Evolutionary conservation across 1,284 basidiomycete species (phyloP).

Genomic region (Rhodotorula sp.): DNA sequence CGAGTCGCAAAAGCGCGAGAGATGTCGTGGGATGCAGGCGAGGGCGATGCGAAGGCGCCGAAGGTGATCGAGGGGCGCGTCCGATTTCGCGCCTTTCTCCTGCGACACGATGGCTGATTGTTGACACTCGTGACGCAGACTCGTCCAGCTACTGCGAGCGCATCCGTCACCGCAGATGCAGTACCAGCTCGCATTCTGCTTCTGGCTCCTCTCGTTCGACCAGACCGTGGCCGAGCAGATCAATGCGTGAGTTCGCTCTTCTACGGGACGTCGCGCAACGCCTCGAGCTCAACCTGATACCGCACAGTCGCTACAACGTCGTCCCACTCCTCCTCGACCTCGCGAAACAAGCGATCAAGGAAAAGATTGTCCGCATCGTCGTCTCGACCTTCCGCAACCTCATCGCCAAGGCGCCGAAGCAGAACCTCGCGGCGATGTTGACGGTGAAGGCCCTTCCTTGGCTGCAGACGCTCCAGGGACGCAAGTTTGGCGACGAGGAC

Average conservation of each 20-base stretch:
- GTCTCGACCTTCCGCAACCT: slow-evolving; percentile 92
- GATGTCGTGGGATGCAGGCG: slow-evolving; percentile 51
- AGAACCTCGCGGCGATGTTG: slow-evolving; percentile 88
- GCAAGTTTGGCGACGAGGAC: slow-evolving; percentile 92
- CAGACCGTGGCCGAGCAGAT: slow-evolving; percentile 76
- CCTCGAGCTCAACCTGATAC: background rate
- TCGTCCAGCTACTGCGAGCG: slow-evolving; percentile 28
- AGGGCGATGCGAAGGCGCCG: slow-evolving; percentile 24
- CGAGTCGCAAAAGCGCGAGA: slow-evolving; percentile 72
- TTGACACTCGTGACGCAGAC: slow-evolving; percentile 7
- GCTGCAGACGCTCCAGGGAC: slow-evolving; percentile 62
- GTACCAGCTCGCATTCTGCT: slow-evolving; percentile 86
- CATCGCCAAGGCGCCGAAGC: slow-evolving; percentile 71
- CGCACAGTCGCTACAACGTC: slow-evolving; percentile 76
- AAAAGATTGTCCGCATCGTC: slow-evolving; percentile 95
- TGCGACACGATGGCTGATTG: background rate
- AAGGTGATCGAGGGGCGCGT: slow-evolving; percentile 59
- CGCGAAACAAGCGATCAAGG: slow-evolving; percentile 87
- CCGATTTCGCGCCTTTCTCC: background rate
- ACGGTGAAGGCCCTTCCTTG: slow-evolving; percentile 79
- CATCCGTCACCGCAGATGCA: slow-evolving; percentile 72
- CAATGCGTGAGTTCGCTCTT: slow-evolving; percentile 52
- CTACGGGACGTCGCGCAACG: background rate
- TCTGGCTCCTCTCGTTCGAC: slow-evolving; percentile 94
- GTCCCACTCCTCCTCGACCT: slow-evolving; percentile 82